These are phyloP conservation scores for Solanum pennellii DNA, from an alignment of 257 asterid genomes.

Conservation along the genomic window DNA sequence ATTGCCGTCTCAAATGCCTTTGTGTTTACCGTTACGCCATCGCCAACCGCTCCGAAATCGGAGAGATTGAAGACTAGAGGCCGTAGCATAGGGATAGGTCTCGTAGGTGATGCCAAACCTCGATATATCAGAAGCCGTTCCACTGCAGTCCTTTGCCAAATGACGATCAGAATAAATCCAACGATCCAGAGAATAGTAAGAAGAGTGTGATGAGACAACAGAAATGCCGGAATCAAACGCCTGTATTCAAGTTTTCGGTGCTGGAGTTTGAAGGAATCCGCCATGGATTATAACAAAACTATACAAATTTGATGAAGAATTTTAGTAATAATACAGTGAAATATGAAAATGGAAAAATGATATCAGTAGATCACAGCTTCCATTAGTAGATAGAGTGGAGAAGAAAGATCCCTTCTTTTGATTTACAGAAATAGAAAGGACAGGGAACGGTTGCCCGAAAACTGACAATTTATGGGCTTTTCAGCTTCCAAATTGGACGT, in stretches of 20 bases:
- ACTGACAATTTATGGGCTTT: background rate
- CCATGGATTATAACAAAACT: conserved; percentile 21
- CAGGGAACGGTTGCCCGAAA: background rate
- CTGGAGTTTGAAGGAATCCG: conserved; percentile 28
- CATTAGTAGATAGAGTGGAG: background rate
- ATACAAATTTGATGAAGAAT: background rate
- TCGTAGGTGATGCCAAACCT: conserved; percentile 20
- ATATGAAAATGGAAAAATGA: background rate
- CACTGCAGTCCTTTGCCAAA: conserved; percentile 55
- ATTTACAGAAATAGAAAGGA: background rate
- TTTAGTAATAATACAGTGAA: background rate
- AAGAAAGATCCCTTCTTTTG: background rate
- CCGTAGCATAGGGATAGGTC: conserved; percentile 65
- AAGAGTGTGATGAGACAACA: conserved; percentile 28
- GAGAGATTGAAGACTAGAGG: conserved; percentile 47
- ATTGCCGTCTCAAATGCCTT: conserved; percentile 64
- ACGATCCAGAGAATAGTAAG: conserved; percentile 55
- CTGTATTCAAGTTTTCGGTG: conserved; percentile 30
- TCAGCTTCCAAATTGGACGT: background rate
- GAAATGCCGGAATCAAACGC: conserved; percentile 23
- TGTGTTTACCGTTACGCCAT: conserved; percentile 65
- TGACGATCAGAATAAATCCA: conserved; percentile 51
- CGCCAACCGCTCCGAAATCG: conserved; percentile 86
- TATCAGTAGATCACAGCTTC: background rate
- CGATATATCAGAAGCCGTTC: conserved; percentile 20